Base-by-base conservation (phyloP, 1,139 yeast species). In the Saccharomyces hybrid region DNA sequence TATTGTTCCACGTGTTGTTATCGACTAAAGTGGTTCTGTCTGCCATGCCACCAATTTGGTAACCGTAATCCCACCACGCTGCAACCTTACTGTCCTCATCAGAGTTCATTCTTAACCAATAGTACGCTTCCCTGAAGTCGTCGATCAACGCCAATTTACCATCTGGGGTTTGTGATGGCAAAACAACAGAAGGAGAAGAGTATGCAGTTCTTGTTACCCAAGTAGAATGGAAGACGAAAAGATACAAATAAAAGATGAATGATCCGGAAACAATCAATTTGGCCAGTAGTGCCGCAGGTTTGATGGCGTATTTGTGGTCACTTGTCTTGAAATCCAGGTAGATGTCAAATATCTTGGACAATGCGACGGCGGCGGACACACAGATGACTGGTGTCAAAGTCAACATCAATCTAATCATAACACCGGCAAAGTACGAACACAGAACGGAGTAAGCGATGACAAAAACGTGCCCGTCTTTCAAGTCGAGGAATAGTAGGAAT, bases 1-100 rank as follows among this genome's bases (percentile, higher is more conserved):
- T 95, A 75, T 95, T 95, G 72, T 95, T 95, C 99, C 99, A 95
- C 9, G 99, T 95, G 73, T 95, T 95, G 79, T 95, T 95, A 73
- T 95, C 99, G 48, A 95, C 99, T 63, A 95, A 79, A 4, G 99
- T 95, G 61, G 99, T 93, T 71, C 99, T 83, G 73, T 95, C 99
- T 49, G 99, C 99, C 98, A 95, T 93, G 59, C 99, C 99, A 64
- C 99, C 99, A 67, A 95, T 95, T 75, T 95, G 99, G 73, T 95
- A 95, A 54, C 99, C 99, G 70, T 95, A 95, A 77, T 95, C 99
- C 99, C 99, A 95, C 99, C 99, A 95, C 6, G 98, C 87, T 87
- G 95, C 89, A 60, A 95, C 86, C 72, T 88, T 90, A 50, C 97
- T 87, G 70, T 95, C 99, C 70, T 91, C 97, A 4, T 88, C 83